Evolutionary conservation across 176 grass and related monocot species (phyloP), one percentile per base, ranked within the genome.

Genomic region (Phoenix roebelenii): DNA sequence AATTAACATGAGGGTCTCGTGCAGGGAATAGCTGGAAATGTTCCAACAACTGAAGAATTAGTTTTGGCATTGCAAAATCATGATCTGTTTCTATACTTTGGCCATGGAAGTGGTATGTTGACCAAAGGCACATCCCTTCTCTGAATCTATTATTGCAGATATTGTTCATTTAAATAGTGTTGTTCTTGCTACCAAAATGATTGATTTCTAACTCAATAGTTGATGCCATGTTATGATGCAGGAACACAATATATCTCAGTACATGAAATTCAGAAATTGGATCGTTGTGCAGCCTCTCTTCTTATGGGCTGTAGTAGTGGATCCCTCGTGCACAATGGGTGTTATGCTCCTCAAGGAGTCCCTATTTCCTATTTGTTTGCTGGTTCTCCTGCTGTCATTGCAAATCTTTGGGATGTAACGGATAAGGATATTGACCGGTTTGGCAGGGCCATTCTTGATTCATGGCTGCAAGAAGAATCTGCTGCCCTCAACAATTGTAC

Each of bases 241-340:
- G 93, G 93, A 66, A 80, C 70, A 15, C 84, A 92, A 54, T 92
- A 98, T 75, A 68, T 98, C 20, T 75, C 93, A 4, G 55, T 55
- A 59, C 82, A 81, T 69, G 84, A 98, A 72, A 85, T 92, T 1
- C 75, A 88, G 68, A 92, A 92, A 66, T 22, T 92, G 50, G 60
- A 98, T 22, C 73, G 73, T 9, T 87, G 79, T 68, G 81, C 93
- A 22, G 93, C 84, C 16, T 73, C 81, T 83, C 75, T 98, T 75
- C 93, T 98, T 52, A 98, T 98, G 93, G 93, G 93, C 35, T 98
- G 93, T 53, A 88, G 84, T 63, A 98, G 88, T 50, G 93, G 87
- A 50, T 68, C 72, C 25, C 76, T 98, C 54, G 18, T 67, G 26
- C 88, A 68, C 60, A 81, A 64, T 73, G 84, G 93, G 57, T 67